Percentiles rank a stretch among this genome's conserved stretches.
These are phyloP conservation scores for Collybiopsis confluens DNA, from an alignment of 768 basidiomycete species.

Conservation along the genomic window DNA sequence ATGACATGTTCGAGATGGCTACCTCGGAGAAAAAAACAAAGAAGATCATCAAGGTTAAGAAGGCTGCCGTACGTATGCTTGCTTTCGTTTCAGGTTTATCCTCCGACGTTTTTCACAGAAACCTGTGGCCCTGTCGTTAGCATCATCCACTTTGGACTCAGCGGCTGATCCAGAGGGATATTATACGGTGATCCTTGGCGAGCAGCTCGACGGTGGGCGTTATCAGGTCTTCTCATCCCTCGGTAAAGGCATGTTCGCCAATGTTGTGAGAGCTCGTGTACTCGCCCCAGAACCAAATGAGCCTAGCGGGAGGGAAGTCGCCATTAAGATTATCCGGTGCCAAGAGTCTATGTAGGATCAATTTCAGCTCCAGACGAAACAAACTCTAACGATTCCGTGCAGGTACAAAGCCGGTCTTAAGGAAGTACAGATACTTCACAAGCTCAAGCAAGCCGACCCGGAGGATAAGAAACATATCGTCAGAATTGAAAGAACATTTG, in stretches of 20 bases:
- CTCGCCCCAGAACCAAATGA: slow-evolving; percentile 58
- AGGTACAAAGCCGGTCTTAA: slow-evolving; percentile 96
- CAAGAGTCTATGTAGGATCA: slow-evolving; percentile 90
- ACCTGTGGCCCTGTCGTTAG: slow-evolving; percentile 54
- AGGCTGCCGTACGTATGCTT: slow-evolving; percentile 39
- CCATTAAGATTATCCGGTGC: slow-evolving; percentile 93
- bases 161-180: slow-evolving; percentile 95
- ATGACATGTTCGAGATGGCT: slow-evolving; percentile 91
- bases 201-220: slow-evolving; percentile 85
- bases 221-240: slow-evolving; percentile 94
- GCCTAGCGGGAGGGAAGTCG: slow-evolving; percentile 67
- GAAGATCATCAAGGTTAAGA: slow-evolving; percentile 56
- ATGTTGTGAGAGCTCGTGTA: slow-evolving; percentile 87
- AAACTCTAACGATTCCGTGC: slow-evolving; percentile 6
- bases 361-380: slow-evolving; percentile 2
- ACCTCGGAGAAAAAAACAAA: slow-evolving; percentile 40
- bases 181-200: slow-evolving; percentile 90
- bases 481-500: slow-evolving; percentile 90
- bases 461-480: slow-evolving; percentile 97
- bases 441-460: slow-evolving; percentile 83
- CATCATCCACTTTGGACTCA: slow-evolving; percentile 78
- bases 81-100: neutral
- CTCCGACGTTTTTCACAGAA: slow-evolving; percentile 28
- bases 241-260: slow-evolving; percentile 99
- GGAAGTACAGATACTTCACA: slow-evolving; percentile 85